Base-by-base conservation (phyloP, 805 yeast species). In the Cyberlindnera amylophila region DNA sequence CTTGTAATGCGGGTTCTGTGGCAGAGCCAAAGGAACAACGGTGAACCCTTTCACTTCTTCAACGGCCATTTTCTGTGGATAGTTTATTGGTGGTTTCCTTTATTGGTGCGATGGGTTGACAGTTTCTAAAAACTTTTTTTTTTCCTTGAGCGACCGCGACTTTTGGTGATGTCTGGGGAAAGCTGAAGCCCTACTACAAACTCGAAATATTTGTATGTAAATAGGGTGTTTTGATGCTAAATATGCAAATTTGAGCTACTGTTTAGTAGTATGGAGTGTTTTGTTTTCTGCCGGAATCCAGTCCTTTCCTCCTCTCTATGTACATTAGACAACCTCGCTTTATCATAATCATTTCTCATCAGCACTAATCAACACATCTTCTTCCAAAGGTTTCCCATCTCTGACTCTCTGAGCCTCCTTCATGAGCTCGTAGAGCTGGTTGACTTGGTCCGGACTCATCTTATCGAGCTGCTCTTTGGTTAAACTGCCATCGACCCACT, bases 391-490 rank as follows among this genome's bases (percentile, higher is more conserved):
- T 30, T 37, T 32, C 15, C 55, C 62, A 6, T 43, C 43, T 23
- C 49, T 50, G 24, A 35, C 49, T 16, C 55, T 45, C 32, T 53
- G 55, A 1, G 90, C 77, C 55, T 83, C 91, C 58, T 80, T 76
- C 91, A 86, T 83, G 54, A 86, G 65, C 59, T 85, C 91, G 54
- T 85, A 83, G 33, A 78, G 67, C 65, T 91, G 99, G 79, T 40
- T 89, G 72, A 56, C 59, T 66, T 93, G 98, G 52, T 93, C 96
- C 7, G 93, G 91, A 19, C 85, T 79, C 90, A 93, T 78, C 61
- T 86, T 86, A 38, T 82, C 86, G 49, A 93, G 68, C 41, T 82
- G 81, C 27, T 70, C 71, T 48, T 76, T 67, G 16, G 82, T 81
- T 58, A 93, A 66, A 48, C 72, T 68, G 34, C 79, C 82, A 38